A percentile compares a stretch with the other conserved stretches of the same genome.
These are phyloP conservation scores for Piper betle DNA, from an alignment of 164 flowering plant species.

Conservation along the genomic window DNA sequence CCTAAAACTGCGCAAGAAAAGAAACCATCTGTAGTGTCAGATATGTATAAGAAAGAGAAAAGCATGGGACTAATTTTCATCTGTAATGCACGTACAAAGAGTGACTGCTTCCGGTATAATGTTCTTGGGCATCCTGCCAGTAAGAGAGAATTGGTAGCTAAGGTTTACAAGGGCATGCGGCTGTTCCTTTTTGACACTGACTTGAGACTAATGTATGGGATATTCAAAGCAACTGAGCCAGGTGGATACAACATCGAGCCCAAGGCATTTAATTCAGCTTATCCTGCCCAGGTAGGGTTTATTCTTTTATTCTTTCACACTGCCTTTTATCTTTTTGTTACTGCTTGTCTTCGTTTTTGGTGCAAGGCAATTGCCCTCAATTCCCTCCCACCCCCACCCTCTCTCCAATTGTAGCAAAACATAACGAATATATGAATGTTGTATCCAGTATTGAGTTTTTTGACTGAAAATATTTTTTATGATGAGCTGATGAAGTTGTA, in stretches of 20 bases:
- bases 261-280: constrained; percentile 44
- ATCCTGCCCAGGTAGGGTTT: constrained; percentile 44
- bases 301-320: background rate
- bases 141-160: constrained; percentile 33
- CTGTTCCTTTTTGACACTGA: constrained; percentile 48
- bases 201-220: constrained; percentile 43
- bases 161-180: constrained; percentile 39
- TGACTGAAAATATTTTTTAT: too few species aligned
- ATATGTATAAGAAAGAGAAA: constrained; percentile 13
- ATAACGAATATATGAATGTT: too few species aligned
- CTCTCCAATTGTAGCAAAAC: too few species aligned
- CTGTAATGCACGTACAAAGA: constrained; percentile 50
- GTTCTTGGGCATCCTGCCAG: constrained; percentile 44
- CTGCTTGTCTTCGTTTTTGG: background rate
- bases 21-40: background rate
- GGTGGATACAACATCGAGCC: constrained; percentile 50
- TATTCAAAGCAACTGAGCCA: constrained; percentile 44
- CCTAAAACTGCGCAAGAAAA: background rate
- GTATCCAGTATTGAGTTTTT: too few species aligned
- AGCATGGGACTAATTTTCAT: constrained; percentile 47
- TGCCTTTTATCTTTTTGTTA: background rate
- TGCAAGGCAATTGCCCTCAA: too few species aligned
- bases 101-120: constrained; percentile 39
- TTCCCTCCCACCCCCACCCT: too few species aligned
- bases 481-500: too few species aligned